A percentile compares a stretch with the other conserved stretches of the same genome.
These are phyloP conservation scores for Rhododendron williamsianum DNA, from an alignment of 148 eudicot genomes.

Conservation along the genomic window DNA sequence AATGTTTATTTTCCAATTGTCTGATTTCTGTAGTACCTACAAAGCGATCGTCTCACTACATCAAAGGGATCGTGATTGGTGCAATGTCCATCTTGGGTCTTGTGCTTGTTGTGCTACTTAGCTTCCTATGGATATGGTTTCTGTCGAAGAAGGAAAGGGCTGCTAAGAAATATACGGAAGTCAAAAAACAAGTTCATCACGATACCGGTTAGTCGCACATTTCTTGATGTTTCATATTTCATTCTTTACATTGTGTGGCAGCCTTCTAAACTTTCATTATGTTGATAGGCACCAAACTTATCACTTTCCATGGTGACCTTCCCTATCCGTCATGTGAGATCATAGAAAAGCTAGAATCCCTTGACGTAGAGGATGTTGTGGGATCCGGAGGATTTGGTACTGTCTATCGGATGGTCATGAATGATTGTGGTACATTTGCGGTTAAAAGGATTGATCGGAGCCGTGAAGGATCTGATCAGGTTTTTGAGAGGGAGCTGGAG, in stretches of 20 bases:
- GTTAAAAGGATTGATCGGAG: conserved; percentile 74
- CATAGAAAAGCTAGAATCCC: conserved; percentile 82
- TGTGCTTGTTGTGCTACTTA: conserved; percentile 48
- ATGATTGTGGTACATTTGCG: conserved; percentile 94
- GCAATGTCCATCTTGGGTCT: conserved; percentile 56
- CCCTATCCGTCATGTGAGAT: conserved; percentile 89
- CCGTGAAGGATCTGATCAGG: conserved; percentile 78
- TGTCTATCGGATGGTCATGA: conserved; percentile 93
- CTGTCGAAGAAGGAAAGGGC: conserved; percentile 85
- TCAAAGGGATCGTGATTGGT: conserved; percentile 70
- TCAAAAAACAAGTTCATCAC: conserved; percentile 77
- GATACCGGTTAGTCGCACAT: conserved; percentile 44
- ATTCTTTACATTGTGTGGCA: neutral
- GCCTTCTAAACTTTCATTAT: neutral
- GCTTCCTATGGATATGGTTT: conserved; percentile 75
- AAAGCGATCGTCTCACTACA: conserved; percentile 69
- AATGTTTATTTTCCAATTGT: conserved; percentile 7
- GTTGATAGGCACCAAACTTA: conserved; percentile 64
- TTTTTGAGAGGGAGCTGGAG: conserved; percentile 85
- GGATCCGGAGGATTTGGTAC: conserved; percentile 98
- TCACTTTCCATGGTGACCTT: conserved; percentile 94
- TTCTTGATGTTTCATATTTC: neutral
- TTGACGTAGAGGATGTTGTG: conserved; percentile 74
- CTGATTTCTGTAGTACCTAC: conserved; percentile 42
- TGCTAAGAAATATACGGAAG: conserved; percentile 82